phyloP scores from a whole-genome alignment of 106 monocot genomes.

The Phalaenopsis aphrodite region DNA sequence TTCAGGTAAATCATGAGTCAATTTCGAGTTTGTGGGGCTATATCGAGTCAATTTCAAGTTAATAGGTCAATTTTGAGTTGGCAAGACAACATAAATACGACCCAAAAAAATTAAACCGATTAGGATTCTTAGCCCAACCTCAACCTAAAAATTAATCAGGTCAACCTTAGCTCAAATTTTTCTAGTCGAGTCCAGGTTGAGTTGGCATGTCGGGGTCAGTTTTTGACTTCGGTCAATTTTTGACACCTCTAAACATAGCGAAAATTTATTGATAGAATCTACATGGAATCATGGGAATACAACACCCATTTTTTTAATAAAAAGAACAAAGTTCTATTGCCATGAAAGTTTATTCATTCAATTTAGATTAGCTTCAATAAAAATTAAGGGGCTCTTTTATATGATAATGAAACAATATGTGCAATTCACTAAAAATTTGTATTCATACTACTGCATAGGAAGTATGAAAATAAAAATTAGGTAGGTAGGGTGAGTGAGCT shows the following conservation, averaged over 20 bases:
- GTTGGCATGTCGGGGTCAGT: too few relatives aligned
- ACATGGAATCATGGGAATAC: not conserved
- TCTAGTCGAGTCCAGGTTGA: too few relatives aligned
- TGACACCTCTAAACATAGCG: not conserved
- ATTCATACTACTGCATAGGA: not conserved
- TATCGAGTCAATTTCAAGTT: too few relatives aligned
- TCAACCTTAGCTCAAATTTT: too few relatives aligned
- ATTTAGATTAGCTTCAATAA: not conserved
- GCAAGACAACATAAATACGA: too few relatives aligned
- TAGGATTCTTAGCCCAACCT: too few relatives aligned
- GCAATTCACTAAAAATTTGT: not conserved
- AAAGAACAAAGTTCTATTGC: not conserved
- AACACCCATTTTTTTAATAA: not conserved
- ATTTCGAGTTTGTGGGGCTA: too few relatives aligned
- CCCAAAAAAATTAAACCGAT: too few relatives aligned
- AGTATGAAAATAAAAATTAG: not conserved
- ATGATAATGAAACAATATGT: not conserved
- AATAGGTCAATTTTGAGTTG: too few relatives aligned
- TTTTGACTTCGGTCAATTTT: too few relatives aligned
- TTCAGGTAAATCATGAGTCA: too few relatives aligned
- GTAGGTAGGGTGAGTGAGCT: not conserved
- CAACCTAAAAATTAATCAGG: too few relatives aligned
- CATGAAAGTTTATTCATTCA: not conserved
- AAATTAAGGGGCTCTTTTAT: not conserved
- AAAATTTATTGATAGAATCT: not conserved